Evolutionary conservation across 495 filamentous ascomycete species (phyloP).

Genomic region (Filosporella fistucella): DNA sequence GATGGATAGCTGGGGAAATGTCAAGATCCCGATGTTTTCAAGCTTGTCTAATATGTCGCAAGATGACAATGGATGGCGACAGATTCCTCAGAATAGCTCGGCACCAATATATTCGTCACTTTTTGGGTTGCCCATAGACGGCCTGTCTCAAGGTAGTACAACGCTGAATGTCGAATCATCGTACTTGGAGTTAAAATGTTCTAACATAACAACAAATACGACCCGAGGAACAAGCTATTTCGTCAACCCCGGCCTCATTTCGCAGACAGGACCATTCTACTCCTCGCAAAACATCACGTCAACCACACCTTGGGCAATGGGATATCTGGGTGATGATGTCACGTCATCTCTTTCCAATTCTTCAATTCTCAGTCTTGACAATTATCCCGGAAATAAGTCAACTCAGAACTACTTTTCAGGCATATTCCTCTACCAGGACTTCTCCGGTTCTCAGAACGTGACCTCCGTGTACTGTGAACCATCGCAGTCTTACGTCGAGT

Average conservation of each 20-base stretch:
- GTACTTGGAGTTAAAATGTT: constrained; percentile 15
- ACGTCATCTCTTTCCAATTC: constrained; percentile 6
- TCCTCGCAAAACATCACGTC: constrained; percentile 5
- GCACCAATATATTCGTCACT: constrained; percentile 13
- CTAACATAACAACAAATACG: constrained; percentile 2
- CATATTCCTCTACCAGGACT: constrained; percentile 16
- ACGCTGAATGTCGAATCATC: constrained; percentile 15
- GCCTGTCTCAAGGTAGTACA: constrained; percentile 11
- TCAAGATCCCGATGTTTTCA: constrained; percentile 20
- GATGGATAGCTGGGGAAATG: constrained; percentile 14
- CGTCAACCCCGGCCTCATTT: constrained; percentile 12
- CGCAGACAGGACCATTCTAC: constrained; percentile 12
- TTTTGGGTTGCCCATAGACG: constrained; percentile 16
- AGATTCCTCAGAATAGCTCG: constrained; percentile 1
- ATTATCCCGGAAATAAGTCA: not conserved
- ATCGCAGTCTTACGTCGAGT: constrained; percentile 16
- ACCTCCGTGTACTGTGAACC: constrained; percentile 17
- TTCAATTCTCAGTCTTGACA: constrained; percentile 9
- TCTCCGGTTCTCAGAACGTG: constrained; percentile 12
- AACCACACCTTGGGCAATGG: constrained; percentile 12
- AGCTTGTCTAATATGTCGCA: not conserved
- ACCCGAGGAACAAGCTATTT: not conserved
- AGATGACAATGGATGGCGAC: constrained; percentile 13
- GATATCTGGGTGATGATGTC: constrained; percentile 13
- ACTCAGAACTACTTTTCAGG: constrained; percentile 7